Evolutionary conservation across 2,329 filamentous ascomycete genomes (phyloP).

Genomic region (Fusarium poae): DNA sequence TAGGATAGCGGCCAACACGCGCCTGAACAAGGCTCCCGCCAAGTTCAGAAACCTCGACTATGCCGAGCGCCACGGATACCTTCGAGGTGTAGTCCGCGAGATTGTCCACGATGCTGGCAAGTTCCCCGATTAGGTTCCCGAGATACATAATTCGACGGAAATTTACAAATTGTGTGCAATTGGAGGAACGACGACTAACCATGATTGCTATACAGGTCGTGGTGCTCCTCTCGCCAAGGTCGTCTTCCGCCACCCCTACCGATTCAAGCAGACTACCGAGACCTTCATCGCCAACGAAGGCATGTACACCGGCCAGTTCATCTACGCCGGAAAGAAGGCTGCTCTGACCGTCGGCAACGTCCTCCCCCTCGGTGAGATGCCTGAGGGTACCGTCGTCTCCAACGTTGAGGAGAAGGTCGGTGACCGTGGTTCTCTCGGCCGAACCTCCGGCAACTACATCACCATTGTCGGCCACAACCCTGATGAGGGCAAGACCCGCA

Average conservation of each 20-base stretch:
- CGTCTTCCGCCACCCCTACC: slow-evolving; percentile 97
- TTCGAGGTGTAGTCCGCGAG: slow-evolving; percentile 97
- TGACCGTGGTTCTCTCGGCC: slow-evolving; percentile 95
- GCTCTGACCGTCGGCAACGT: slow-evolving; percentile 97
- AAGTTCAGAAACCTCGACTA: slow-evolving; percentile 98
- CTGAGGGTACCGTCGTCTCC: slow-evolving; percentile 98
- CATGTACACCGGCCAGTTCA: slow-evolving; percentile 99
- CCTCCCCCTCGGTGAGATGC: slow-evolving; percentile 92
- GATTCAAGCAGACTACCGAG: slow-evolving; percentile 97
- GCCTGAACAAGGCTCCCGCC: slow-evolving; percentile 86
- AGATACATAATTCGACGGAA: slow-evolving; percentile 27
- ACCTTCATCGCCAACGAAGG: slow-evolving; percentile 99
- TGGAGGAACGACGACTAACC: slow-evolving; percentile 46
- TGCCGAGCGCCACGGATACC: slow-evolving; percentile 96
- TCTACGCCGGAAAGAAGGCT: slow-evolving; percentile 99
- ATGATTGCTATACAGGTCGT: slow-evolving; percentile 64
- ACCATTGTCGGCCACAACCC: slow-evolving; percentile 98
- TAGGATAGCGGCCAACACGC: slow-evolving; percentile 78
- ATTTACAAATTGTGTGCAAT: slow-evolving; percentile 23
- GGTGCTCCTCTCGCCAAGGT: slow-evolving; percentile 98
- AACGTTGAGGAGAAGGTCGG: slow-evolving; percentile 99
- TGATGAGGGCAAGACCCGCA: slow-evolving; percentile 98
- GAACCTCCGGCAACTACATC: slow-evolving; percentile 99
- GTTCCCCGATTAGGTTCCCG: slow-evolving; percentile 48
- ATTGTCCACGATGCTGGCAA: slow-evolving; percentile 97